Conservation (phyloP, 192 early-diverging fungal genomes). For the Backusella australiensis region DNA sequence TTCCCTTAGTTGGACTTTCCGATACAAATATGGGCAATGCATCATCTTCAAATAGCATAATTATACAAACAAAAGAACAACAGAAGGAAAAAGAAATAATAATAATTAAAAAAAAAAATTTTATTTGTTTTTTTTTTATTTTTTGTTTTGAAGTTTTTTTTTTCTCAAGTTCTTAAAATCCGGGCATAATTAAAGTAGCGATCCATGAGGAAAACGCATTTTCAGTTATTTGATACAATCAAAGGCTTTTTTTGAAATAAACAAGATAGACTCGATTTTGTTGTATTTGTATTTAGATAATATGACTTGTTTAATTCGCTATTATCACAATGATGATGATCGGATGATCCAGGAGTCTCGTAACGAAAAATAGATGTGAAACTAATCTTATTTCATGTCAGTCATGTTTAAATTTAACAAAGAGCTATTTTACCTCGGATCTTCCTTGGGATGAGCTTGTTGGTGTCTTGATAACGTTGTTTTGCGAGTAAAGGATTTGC, state of each 20-base stretch:
- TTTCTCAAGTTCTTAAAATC: neutral
- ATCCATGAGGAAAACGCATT: neutral
- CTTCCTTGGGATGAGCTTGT: constrained; percentile 34
- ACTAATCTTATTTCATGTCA: neutral
- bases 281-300: neutral
- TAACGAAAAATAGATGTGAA: constrained; percentile 8
- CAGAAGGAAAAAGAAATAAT: neutral
- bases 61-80: neutral
- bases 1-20: constrained; percentile 5
- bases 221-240: neutral
- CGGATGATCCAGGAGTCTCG: constrained; percentile 9
- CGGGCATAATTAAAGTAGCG: neutral
- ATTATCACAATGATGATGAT: constrained; percentile 1
- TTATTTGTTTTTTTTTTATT: constrained; percentile 10
- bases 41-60: neutral
- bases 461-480: constrained; percentile 64
- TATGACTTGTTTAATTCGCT: constrained; percentile 12
- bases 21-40: constrained; percentile 6
- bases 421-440: neutral
- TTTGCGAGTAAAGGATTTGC: constrained; percentile 68
- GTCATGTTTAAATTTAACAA: neutral
- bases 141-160: constrained; percentile 3
- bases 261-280: neutral
- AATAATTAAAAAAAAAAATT: neutral
- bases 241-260: constrained; percentile 5